Conservation (phyloP, 257 asterid species). For the Hygrophila difformis region DNA sequence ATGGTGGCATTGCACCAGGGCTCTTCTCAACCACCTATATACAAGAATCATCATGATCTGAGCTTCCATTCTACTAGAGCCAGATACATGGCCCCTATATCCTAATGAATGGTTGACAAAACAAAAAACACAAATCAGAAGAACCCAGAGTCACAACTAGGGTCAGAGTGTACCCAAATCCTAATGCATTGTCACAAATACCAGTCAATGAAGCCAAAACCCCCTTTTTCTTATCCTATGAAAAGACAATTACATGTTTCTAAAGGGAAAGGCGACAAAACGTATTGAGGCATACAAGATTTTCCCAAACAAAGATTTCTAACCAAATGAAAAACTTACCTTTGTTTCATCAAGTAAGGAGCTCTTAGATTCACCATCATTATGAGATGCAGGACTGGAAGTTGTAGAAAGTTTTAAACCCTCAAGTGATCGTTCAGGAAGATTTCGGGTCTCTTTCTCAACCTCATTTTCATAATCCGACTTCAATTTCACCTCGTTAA, state of each 20-base stretch:
- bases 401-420: background rate
- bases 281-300: background rate
- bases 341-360: background rate
- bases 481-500: conserved; percentile 12
- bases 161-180: background rate
- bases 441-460: conserved; percentile 12
- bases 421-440: conserved; percentile 15
- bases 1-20: too few relatives aligned
- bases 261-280: background rate
- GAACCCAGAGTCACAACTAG: too few relatives aligned
- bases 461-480: conserved; percentile 7
- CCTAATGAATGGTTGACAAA: too few relatives aligned
- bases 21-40: too few relatives aligned
- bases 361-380: background rate
- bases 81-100: too few relatives aligned
- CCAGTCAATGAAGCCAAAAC: background rate
- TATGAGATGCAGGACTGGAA: background rate
- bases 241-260: background rate
- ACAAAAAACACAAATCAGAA: too few relatives aligned
- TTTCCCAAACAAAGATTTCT: background rate
- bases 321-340: conserved; percentile 9
- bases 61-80: too few relatives aligned
- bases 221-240: background rate
- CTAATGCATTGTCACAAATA: background rate
- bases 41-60: too few relatives aligned